phyloP scores from a whole-genome alignment of 1,284 basidiomycete species.

The Apiotrichum mycotoxinovorans region DNA sequence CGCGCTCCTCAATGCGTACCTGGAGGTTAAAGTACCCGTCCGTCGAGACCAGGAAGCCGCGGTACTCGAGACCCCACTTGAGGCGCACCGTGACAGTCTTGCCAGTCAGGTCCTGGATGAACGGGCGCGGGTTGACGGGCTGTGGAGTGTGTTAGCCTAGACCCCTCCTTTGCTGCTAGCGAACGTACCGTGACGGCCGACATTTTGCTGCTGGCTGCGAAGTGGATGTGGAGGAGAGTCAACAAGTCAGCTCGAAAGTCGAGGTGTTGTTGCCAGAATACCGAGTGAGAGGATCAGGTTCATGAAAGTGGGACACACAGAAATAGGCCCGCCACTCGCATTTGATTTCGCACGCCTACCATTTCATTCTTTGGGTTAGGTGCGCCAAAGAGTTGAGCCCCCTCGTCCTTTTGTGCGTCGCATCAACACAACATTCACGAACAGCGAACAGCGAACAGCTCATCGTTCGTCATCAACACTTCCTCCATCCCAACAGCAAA shows the following conservation, averaged over 20 bases:
- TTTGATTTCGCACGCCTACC: too few species aligned
- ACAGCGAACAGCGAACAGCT: too few species aligned
- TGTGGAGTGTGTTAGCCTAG: slow-evolving; percentile 16
- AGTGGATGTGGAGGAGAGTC: background rate
- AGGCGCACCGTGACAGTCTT: slow-evolving; percentile 92
- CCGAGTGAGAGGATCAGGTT: background rate
- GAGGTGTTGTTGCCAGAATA: background rate
- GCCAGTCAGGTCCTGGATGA: slow-evolving; percentile 95
- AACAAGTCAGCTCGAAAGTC: background rate
- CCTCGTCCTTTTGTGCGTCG: too few species aligned
- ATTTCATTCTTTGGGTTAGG: too few species aligned
- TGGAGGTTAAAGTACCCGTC: slow-evolving; percentile 99
- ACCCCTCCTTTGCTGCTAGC: background rate
- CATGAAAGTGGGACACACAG: background rate
- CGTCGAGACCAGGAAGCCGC: slow-evolving; percentile 96
- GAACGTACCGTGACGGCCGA: slow-evolving; percentile 27
- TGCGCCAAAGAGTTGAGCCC: too few species aligned
- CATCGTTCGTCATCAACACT: slow-evolving; percentile 4
- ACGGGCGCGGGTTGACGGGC: slow-evolving; percentile 98
- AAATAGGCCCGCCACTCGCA: too few species aligned
- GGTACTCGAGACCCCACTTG: slow-evolving; percentile 99
- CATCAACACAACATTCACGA: too few species aligned
- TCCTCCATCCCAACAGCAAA: background rate
- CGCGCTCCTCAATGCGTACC: slow-evolving; percentile 54
- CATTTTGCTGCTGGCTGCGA: slow-evolving; percentile 21